Base-by-base conservation (phyloP, 2,329 filamentous ascomycete genomes). In the Fusarium concolor region DNA sequence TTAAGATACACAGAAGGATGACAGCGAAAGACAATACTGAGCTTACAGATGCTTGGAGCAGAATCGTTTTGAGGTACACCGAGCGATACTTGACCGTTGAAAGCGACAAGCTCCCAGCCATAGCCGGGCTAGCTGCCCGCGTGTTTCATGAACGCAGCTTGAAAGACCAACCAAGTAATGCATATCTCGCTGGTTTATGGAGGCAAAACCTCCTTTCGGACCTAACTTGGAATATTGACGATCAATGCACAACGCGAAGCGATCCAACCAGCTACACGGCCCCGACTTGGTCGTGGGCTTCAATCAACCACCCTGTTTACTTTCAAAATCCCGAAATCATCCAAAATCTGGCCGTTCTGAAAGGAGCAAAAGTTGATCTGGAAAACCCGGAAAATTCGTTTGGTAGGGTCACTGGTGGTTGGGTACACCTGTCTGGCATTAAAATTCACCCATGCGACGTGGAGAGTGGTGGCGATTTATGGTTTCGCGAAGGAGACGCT, bases 151-250 rank as follows among this genome's bases (percentile, higher is more conserved):
- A 29, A 3, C 1, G 14, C 6, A 0, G 3, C 1, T 5, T 33
- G 2, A 4, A 20, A 1, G 2, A 12, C 20, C 8, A 2, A 2
- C 20, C 7, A 5, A 1, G 0, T 1, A 4, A 20, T 4, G 43
- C 10, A 4, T 56, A 50, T 10, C 12, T 56, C 2, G 26, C 52
- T 5, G 53, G 43, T 1, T 6, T 41, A 11, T 41, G 53, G 44
- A 28, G 17, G 10, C 2, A 11, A 0, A 2, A 6, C 15, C 7
- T 41, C 5, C 28, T 50, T 15, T 5, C 5, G 2, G 17, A 22
- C 8, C 11, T 56, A 5, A 4, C 1, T 5, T 49, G 33, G 42
- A 2, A 6, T 0, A 18, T n/a, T 1, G 5, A 12, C 6, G 3
- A 11, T 20, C 11, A 17, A 3, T 7, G 20, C 11, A 0, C 6